Base-by-base conservation (phyloP, 805 yeast species). In the Yarrowia divulgata region DNA sequence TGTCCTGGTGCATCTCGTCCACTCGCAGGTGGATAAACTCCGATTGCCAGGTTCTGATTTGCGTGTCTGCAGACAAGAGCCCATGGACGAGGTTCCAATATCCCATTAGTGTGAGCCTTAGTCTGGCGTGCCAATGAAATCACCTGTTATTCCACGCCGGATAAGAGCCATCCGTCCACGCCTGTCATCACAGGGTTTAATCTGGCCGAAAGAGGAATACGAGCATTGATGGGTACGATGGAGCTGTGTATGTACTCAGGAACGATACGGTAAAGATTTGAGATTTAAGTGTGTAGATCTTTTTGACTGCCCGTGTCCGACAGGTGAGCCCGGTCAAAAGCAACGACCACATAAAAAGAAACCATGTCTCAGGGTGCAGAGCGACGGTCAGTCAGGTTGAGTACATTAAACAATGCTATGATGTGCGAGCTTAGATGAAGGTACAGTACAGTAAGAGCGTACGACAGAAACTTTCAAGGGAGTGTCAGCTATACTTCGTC, bases 281-380 rank as follows among this genome's bases (percentile, higher is more conserved):
- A 23, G 29, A 4, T 23, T 23, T 23, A 23, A 23, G 29, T 23
- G 29, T 23, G 29, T 23, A 23, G 29, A 23, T 23, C 29, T 23
- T 23, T 23, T 23, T 23, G 57, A 2, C 57, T 29, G 57, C 5
- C 57, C 57, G 57, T n/a, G 16, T 29, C 57, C 57, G 58, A 32
- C 58, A 54, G 58, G 58, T 54, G 60, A 54, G 60, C 43, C 60
- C 45, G 45, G 45, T 8, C 34, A 54, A 54, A 54, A 37, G 45
- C 45, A 37, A 54, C 32, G 34, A 37, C 18, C 34, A 8, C 9
- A n/a, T 19, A 54, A 54, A 54, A 54, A 54, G 60, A 19, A 54
- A 54, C 3, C 45, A 54, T 54, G 60, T 37, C 45, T 19, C 60
- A 54, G 10, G 60, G 35, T 23, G 29, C 29, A 23, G 29, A 23